Evolutionary conservation across 2,329 filamentous ascomycete species (phyloP), one percentile per base, ranked within the genome.

Genomic region (Colletotrichum cereale): DNA sequence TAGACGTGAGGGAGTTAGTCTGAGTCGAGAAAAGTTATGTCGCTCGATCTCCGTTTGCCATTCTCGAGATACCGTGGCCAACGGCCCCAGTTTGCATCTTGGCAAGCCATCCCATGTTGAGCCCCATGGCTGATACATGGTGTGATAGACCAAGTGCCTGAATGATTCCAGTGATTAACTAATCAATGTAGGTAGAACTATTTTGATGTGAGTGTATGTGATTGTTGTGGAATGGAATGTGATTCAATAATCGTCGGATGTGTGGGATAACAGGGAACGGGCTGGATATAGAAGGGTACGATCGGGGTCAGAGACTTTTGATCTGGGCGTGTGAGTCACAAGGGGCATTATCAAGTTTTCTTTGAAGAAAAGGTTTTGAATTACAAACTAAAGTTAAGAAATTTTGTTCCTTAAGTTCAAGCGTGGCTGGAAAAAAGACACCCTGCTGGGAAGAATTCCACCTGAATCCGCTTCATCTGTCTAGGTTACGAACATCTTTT

Each of bases 61-160:
- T 52, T 78, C 77, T 74, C 77, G 74, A 57, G 76, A 81, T 24
- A 80, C 79, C 36, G 76, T 76, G 64, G 75, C 78, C 26, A 78
- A 74, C 73, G 31, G 36, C 71, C 50, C 71, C 66, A 78, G 55
- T n/a, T 26, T 73, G 67, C 75, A 75, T 63, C 34, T 16, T 42
- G 76, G 74, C 55, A 79, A 72, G 58, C 29, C 16, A 65, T 74
- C 34, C 75, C 74, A 76, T 64, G 29, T 74, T 65, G 60, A 62
- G 8, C 44, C 1, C 47, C 26, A 6, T n/a, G 42, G 65, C 40
- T 56, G 44, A 56, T 11, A 29, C 38, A 50, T 42, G 21, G 6
- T 24, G 24, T 50, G 38, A 50, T 11, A 29, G 57, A 57, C 31
- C 38, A 29, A 61, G 31, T 16, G 29, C 48, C 26, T 26, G 31